Evolutionary conservation across 2,329 filamentous ascomycete genomes (phyloP).

Genomic region (Aspergillus udagawae): DNA sequence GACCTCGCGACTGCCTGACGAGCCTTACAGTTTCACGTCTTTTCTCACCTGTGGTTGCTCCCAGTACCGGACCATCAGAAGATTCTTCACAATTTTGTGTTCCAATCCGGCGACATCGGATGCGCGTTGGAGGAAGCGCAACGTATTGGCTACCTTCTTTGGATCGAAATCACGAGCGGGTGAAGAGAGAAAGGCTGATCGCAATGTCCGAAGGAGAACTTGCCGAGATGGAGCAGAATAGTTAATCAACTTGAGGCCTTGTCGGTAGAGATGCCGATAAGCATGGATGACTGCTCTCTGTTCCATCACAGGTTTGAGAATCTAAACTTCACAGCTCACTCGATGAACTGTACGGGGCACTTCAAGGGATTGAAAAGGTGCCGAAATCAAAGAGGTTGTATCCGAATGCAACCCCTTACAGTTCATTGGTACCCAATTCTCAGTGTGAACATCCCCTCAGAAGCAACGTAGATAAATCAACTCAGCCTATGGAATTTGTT

Average conservation of each 20-base stretch:
- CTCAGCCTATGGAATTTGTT: neutral
- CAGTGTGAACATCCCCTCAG: neutral
- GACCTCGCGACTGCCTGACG: neutral
- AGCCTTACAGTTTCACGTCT: conserved; percentile 30
- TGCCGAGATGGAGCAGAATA: conserved; percentile 56
- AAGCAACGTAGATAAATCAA: neutral
- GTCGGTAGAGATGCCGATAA: conserved; percentile 56
- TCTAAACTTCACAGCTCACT: conserved; percentile 8
- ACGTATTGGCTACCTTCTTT: conserved; percentile 41
- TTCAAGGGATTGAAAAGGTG: neutral
- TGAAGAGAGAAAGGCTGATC: conserved; percentile 39
- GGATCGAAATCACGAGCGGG: conserved; percentile 35
- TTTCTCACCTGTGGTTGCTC: conserved; percentile 30
- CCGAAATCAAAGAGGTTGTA: neutral
- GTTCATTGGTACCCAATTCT: neutral
- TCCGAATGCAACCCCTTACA: neutral
- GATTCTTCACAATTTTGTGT: conserved; percentile 45
- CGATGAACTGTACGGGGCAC: neutral
- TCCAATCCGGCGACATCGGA: conserved; percentile 38
- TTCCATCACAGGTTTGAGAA: conserved; percentile 13
- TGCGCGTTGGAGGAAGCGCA: conserved; percentile 44
- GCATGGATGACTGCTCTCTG: conserved; percentile 43
- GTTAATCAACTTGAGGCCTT: conserved; percentile 51
- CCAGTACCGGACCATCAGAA: conserved; percentile 44
- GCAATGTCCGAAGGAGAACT: conserved; percentile 46